Conservation (phyloP, 305 asterid genomes). For the Caryopteris hybrid region DNA sequence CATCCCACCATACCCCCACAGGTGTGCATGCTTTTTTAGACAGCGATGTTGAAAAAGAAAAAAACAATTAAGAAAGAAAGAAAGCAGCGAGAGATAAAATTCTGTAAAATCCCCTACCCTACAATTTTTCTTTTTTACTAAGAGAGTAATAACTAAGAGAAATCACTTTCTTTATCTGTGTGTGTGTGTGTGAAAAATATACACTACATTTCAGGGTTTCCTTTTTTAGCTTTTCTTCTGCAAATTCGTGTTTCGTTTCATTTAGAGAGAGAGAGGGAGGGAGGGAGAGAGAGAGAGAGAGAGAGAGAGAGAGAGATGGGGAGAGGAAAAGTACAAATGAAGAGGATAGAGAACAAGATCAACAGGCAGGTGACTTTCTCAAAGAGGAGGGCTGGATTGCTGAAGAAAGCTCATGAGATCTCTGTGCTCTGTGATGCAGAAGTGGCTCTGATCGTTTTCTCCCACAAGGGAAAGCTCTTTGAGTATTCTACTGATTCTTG, state of each 20-base stretch:
- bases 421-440: constrained; percentile 82
- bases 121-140: background rate
- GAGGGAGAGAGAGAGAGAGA: constrained; percentile 84
- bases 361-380: constrained; percentile 82
- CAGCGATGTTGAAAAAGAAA: background rate
- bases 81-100: too few species aligned
- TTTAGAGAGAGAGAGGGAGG: constrained; percentile 5
- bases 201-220: constrained; percentile 43
- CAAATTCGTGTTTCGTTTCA: too few species aligned
- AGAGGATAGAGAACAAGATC: constrained; percentile 78
- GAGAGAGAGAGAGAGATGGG: constrained; percentile 42
- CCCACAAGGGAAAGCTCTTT: constrained; percentile 72
- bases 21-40: constrained; percentile 37
- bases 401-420: constrained; percentile 81
- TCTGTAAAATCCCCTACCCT: too few species aligned
- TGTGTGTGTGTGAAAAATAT: constrained; percentile 9
- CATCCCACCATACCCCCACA: constrained; percentile 20
- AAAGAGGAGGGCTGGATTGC: constrained; percentile 68
- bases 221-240: constrained; percentile 21
- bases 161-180: constrained; percentile 20
- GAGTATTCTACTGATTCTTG: constrained; percentile 74
- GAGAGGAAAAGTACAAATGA: constrained; percentile 82
- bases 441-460: constrained; percentile 67
- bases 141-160: background rate
- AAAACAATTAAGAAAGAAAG: background rate